Evolutionary conservation across 768 basidiomycete genomes (phyloP).

Genomic region (Tulasnella calospora): DNA sequence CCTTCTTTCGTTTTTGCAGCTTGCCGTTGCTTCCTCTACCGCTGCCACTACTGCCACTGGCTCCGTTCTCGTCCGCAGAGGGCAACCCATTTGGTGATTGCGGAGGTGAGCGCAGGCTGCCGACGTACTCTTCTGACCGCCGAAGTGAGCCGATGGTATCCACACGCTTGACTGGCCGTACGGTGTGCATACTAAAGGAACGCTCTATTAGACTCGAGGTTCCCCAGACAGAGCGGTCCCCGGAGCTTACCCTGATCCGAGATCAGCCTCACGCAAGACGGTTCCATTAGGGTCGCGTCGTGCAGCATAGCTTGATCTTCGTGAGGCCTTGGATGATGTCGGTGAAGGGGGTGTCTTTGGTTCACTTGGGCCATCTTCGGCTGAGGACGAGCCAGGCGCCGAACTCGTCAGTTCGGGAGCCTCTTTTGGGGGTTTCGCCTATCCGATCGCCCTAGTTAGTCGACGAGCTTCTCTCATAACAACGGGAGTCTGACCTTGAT

Average conservation of each 20-base stretch:
- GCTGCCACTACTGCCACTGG: conserved; percentile 36
- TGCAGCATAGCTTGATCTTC: conserved; percentile 75
- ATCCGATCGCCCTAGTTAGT: background rate
- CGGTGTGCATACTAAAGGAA: conserved; percentile 60
- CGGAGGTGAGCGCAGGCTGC: conserved; percentile 43
- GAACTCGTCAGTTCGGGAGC: conserved; percentile 1
- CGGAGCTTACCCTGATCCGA: conserved; percentile 62
- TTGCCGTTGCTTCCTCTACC: conserved; percentile 43
- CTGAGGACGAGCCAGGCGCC: background rate
- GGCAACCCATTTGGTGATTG: background rate
- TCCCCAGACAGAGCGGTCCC: background rate
- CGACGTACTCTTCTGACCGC: conserved; percentile 75
- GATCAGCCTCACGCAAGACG: conserved; percentile 69
- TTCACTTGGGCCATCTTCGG: background rate
- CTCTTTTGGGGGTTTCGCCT: background rate
- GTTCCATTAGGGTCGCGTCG: conserved; percentile 66
- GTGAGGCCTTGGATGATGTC: conserved; percentile 29
- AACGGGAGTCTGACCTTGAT: conserved; percentile 40
- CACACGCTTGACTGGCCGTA: conserved; percentile 89
- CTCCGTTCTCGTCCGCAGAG: conserved; percentile 37
- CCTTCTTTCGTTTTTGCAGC: conserved; percentile 47
- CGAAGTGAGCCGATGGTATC: conserved; percentile 72
- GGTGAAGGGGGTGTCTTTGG: conserved; percentile 38
- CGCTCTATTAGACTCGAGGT: background rate
- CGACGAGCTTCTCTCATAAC: background rate